Evolutionary conservation across 805 yeast species (phyloP).

Genomic region (Schwanniomyces sp.): DNA sequence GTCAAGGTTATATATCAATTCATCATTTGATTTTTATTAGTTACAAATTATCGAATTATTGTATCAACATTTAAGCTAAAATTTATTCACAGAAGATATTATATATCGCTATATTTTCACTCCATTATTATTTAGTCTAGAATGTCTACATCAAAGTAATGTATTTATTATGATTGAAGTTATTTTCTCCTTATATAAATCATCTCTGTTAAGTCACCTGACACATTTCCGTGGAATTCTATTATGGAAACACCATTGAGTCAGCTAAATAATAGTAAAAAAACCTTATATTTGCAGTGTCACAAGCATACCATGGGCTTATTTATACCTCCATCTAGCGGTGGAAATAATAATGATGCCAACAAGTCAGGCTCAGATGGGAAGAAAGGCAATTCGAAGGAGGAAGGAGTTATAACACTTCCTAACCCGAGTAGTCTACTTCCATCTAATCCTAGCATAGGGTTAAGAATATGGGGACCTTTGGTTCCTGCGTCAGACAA

Average conservation of each 20-base stretch:
- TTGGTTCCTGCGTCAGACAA: slow-evolving; percentile 73
- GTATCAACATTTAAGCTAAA: background rate
- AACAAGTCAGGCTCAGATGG: slow-evolving; percentile 3
- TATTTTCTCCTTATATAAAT: background rate
- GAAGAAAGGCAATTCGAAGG: slow-evolving; percentile 4
- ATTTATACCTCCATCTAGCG: slow-evolving; percentile 34
- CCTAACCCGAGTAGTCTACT: slow-evolving; percentile 18
- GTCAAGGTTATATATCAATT: background rate
- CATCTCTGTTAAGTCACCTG: background rate
- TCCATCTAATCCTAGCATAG: slow-evolving; percentile 51
- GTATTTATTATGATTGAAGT: background rate
- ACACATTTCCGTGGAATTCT: background rate
- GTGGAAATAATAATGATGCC: slow-evolving; percentile 8
- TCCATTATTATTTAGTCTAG: slow-evolving; percentile 3
- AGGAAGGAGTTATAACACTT: slow-evolving; percentile 10
- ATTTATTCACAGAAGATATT: background rate
- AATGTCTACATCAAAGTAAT: background rate
- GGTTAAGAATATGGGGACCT: slow-evolving; percentile 67
- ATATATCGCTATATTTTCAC: background rate
- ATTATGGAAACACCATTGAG: background rate
- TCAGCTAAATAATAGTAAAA: background rate
- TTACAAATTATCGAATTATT: background rate
- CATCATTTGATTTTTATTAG: background rate
- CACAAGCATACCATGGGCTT: slow-evolving; percentile 25
- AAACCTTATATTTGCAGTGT: no score